phyloP scores from a whole-genome alignment of 2,329 filamentous ascomycete genomes.

The Dactylonectria macrodidyma region DNA sequence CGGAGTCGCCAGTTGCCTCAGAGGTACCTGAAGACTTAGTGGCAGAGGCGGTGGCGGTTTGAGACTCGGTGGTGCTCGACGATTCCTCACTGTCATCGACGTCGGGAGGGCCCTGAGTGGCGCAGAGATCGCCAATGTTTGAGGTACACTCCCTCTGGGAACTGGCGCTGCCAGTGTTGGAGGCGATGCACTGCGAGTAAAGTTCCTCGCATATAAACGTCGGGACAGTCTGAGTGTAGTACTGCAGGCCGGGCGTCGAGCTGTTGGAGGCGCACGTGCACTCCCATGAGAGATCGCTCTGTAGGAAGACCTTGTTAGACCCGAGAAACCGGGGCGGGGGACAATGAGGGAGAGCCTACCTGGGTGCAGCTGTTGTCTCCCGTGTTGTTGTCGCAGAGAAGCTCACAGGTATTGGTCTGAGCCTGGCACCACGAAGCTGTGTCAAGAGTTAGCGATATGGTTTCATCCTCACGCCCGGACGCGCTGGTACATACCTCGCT shows the following conservation, averaged over 20 bases:
- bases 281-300: conserved; percentile 61
- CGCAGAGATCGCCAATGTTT: conserved; percentile 65
- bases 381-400: conserved; percentile 60
- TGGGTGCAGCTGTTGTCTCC: conserved; percentile 61
- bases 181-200: conserved; percentile 62
- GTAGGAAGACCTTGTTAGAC: conserved; percentile 25
- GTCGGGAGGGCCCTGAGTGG: conserved; percentile 50
- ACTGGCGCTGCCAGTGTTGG: conserved; percentile 57
- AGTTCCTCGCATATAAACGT: conserved; percentile 67
- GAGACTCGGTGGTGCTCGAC: conserved; percentile 46
- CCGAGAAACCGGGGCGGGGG: not conserved
- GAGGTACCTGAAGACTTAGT: conserved; percentile 35
- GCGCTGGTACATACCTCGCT: conserved; percentile 54
- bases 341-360: conserved; percentile 54
- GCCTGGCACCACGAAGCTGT: conserved; percentile 68
- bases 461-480: no score
- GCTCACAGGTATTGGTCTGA: conserved; percentile 65
- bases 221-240: conserved; percentile 68
- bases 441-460: conserved; percentile 29
- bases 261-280: conserved; percentile 66
- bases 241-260: conserved; percentile 65
- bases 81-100: conserved; percentile 35
- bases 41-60: conserved; percentile 42
- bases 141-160: conserved; percentile 65
- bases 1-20: conserved; percentile 42